These are phyloP conservation scores for Cryphonectria japonica DNA, from an alignment of 2,329 filamentous ascomycete genomes.

Conservation along the genomic window DNA sequence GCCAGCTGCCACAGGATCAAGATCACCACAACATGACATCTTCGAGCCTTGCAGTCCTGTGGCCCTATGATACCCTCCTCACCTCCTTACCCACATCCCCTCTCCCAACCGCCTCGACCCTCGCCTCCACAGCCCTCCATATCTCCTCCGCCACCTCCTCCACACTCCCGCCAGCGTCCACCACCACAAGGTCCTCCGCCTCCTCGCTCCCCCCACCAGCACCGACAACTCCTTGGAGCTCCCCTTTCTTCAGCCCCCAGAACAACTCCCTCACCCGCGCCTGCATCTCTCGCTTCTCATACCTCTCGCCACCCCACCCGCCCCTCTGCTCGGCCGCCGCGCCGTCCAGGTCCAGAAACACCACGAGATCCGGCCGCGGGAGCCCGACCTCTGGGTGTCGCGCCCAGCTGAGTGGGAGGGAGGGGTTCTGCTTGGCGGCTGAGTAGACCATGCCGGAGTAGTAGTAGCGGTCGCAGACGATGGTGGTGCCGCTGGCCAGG, in stretches of 20 bases:
- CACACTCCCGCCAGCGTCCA: constrained; percentile 57
- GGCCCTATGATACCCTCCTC: constrained; percentile 46
- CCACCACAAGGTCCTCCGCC: constrained; percentile 57
- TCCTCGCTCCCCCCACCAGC: constrained; percentile 42
- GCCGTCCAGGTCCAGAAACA: constrained; percentile 84
- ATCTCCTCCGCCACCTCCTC: constrained; percentile 62
- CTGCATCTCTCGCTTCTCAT: constrained; percentile 86
- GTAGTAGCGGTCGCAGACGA: constrained; percentile 92
- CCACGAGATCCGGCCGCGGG: constrained; percentile 81
- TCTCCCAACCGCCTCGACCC: constrained; percentile 52
- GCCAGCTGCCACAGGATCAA: not conserved
- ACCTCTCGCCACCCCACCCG: constrained; percentile 88
- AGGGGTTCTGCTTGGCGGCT: constrained; percentile 78
- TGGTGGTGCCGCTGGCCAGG: constrained; percentile 68
- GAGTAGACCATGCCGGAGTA: constrained; percentile 94
- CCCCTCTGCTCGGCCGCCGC: constrained; percentile 73
- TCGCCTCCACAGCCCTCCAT: constrained; percentile 54
- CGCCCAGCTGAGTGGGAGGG: constrained; percentile 76
- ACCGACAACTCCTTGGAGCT: constrained; percentile 37
- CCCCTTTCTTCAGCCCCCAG: constrained; percentile 56
- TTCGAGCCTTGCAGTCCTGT: not conserved
- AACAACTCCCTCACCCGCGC: constrained; percentile 76
- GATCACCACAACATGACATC: not conserved
- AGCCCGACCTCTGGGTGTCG: constrained; percentile 83
- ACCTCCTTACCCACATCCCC: constrained; percentile 49